A percentile compares a stretch with the other conserved stretches of the same genome.
phyloP scores from a whole-genome alignment of 331 rosid species.

The Phaseolus coccineus region DNA sequence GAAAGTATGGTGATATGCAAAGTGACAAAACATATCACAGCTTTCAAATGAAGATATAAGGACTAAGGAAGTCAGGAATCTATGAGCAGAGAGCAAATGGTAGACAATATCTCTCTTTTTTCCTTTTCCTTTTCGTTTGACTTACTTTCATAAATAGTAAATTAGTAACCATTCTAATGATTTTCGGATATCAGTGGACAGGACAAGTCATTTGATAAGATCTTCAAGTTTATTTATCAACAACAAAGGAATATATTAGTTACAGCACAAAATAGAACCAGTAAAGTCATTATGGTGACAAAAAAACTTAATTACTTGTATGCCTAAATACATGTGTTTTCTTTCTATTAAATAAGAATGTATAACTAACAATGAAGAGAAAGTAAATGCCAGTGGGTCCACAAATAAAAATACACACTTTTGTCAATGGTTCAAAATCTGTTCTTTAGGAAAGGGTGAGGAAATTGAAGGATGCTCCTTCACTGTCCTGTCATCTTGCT shows the following conservation, averaged over 20 bases:
- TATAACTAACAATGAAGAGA: background rate
- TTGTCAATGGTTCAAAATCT: background rate
- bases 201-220: conserved; percentile 4
- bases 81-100: background rate
- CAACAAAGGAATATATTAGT: background rate
- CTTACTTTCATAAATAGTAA: background rate
- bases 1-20: background rate
- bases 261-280: conserved; percentile 3
- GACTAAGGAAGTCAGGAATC: background rate
- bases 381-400: background rate
- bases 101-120: background rate
- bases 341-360: conserved; percentile 21
- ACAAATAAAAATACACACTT: background rate
- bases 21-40: background rate
- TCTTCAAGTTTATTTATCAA: background rate
- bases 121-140: background rate
- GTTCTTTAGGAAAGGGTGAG: conserved; percentile 12
- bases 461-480: conserved; percentile 28
- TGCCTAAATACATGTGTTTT: background rate
- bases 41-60: background rate
- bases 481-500: background rate
- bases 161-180: background rate
- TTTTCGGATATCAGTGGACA: conserved; percentile 6
- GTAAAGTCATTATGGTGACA: conserved; percentile 9
- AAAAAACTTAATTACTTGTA: conserved; percentile 25